These are phyloP conservation scores for Glycine latifolia DNA, from an alignment of 306 rosid species.

Conservation along the genomic window DNA sequence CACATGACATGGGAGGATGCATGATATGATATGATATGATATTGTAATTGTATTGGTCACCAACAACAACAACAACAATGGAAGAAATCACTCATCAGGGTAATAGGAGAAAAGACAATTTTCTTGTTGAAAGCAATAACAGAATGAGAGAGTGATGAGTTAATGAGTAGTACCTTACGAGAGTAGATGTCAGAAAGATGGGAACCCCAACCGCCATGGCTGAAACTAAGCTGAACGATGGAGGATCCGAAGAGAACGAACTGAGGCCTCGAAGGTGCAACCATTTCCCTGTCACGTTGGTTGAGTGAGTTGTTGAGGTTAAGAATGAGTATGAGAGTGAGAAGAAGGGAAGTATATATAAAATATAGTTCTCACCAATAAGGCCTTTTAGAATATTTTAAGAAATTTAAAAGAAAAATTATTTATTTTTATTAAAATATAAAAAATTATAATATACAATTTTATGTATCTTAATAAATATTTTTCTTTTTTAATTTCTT, in stretches of 20 bases:
- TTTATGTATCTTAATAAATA: no score
- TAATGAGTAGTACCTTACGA: conserved; percentile 67
- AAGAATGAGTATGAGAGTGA: not conserved
- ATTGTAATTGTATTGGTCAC: not conserved
- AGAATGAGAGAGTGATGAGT: not conserved
- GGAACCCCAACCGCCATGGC: conserved; percentile 92
- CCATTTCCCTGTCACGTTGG: conserved; percentile 57
- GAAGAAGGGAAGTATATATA: no score
- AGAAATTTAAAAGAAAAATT: no score
- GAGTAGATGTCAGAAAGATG: conserved; percentile 82
- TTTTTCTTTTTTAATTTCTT: no score
- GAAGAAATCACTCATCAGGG: not conserved
- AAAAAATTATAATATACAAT: no score
- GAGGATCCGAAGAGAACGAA: conserved; percentile 95
- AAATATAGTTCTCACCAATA: no score
- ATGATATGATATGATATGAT: not conserved
- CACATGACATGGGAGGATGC: not conserved
- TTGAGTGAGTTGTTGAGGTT: not conserved
- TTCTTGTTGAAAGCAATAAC: not conserved
- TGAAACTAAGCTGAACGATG: conserved; percentile 83
- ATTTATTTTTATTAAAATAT: no score
- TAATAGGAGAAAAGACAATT: not conserved
- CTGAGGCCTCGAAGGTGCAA: conserved; percentile 77
- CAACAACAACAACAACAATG: not conserved
- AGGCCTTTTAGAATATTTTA: no score